Evolutionary conservation across 305 asterid species (phyloP).

Genomic region (Fraxinus velutina): DNA sequence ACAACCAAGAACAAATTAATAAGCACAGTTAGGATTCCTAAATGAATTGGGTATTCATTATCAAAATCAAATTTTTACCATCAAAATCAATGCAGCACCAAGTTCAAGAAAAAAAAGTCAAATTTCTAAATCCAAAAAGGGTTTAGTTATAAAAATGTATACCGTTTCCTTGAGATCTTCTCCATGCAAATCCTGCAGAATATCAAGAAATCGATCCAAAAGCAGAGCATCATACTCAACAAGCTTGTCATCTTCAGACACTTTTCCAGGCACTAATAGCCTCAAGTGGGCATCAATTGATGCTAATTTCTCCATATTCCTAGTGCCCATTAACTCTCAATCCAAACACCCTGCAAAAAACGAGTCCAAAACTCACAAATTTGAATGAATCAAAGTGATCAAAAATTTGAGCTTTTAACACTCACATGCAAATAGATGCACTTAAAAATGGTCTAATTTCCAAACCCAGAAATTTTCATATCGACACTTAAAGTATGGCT

Average conservation of each 20-base stretch:
- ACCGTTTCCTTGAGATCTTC: conserved; percentile 89
- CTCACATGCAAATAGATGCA: neutral
- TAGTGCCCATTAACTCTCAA: conserved; percentile 28
- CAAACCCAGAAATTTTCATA: conserved; percentile 9
- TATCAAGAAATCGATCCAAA: conserved; percentile 87
- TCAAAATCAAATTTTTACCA: conserved; percentile 14
- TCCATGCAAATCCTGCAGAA: conserved; percentile 91
- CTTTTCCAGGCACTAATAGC: conserved; percentile 78
- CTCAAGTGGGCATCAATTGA: conserved; percentile 93
- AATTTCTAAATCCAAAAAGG: conserved; percentile 8
- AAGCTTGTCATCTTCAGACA: conserved; percentile 93
- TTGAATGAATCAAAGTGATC: conserved; percentile 9
- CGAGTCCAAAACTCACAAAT: conserved; percentile 16
- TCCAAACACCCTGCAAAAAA: conserved; percentile 28
- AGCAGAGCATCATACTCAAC: conserved; percentile 95
- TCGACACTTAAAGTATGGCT: conserved; percentile 11
- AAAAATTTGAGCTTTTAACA: neutral
- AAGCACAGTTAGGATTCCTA: neutral
- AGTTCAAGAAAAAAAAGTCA: neutral
- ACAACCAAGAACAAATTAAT: neutral
- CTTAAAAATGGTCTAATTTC: neutral
- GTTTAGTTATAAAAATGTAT: neutral
- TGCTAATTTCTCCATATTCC: conserved; percentile 70
- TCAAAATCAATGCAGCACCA: conserved; percentile 13
- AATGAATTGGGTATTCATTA: neutral